phyloP scores from a whole-genome alignment of 331 rosid genomes.

The Malus hybrid region DNA sequence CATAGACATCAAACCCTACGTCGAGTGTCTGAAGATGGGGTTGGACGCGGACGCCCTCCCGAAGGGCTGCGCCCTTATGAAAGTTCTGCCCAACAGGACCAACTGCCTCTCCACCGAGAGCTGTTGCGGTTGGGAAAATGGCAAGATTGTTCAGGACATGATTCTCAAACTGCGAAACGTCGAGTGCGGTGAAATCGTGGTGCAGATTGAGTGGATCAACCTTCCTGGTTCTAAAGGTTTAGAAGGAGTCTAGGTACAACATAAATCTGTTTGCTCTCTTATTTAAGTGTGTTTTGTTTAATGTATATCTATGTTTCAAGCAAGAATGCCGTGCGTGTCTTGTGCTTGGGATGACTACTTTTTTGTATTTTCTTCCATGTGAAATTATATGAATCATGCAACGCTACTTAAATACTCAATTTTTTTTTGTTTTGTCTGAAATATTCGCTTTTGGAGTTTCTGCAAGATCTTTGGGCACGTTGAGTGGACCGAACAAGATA shows the following conservation, averaged over 20 bases:
- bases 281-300: background rate
- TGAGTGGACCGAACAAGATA: too few relatives aligned
- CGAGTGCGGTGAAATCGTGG: conserved; percentile 51
- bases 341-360: background rate
- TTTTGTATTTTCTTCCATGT: background rate
- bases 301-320: background rate
- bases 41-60: conserved; percentile 32
- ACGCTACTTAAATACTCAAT: background rate
- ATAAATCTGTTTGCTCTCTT: background rate
- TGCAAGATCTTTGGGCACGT: too few relatives aligned
- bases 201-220: conserved; percentile 61
- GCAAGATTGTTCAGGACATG: conserved; percentile 63
- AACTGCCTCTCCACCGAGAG: conserved; percentile 65
- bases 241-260: background rate
- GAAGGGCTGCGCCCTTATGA: conserved; percentile 47
- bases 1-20: conserved; percentile 60
- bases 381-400: background rate
- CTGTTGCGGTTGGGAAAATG: conserved; percentile 43
- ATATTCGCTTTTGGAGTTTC: too few relatives aligned
- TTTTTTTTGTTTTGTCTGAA: too few relatives aligned
- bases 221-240: conserved; percentile 42
- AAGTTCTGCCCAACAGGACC: conserved; percentile 33
- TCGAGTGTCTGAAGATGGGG: conserved; percentile 50
- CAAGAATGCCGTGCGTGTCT: background rate
- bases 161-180: conserved; percentile 53